Evolutionary conservation across 2,329 filamentous ascomycete genomes (phyloP).

Genomic region (Penicillium sp.): DNA sequence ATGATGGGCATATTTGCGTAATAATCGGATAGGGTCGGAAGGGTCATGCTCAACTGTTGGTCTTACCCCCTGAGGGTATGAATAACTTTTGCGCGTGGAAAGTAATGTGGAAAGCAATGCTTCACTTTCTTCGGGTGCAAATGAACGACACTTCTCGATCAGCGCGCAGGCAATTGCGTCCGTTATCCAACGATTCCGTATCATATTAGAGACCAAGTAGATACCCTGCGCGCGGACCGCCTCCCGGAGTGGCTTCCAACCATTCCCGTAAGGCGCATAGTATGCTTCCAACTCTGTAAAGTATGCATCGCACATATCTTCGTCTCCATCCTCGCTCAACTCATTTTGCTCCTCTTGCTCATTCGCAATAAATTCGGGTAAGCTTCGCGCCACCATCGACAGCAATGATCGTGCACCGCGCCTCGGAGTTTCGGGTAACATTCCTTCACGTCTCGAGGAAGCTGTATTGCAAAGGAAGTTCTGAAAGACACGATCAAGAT

Average conservation of each 20-base stretch:
- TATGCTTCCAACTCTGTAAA: slow-evolving; percentile 42
- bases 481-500: slow-evolving; percentile 35
- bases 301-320: slow-evolving; percentile 42
- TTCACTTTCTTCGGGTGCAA: slow-evolving; percentile 38
- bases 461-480: slow-evolving; percentile 38
- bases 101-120: slow-evolving; percentile 34
- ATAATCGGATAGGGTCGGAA: slow-evolving; percentile 30
- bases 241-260: slow-evolving; percentile 42
- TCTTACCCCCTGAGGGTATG: slow-evolving; percentile 30
- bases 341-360: slow-evolving; percentile 38
- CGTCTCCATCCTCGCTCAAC: slow-evolving; percentile 31
- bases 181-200: slow-evolving; percentile 37
- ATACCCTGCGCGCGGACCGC: slow-evolving; percentile 43
- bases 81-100: slow-evolving; percentile 26
- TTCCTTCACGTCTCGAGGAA: slow-evolving; percentile 7
- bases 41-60: slow-evolving; percentile 14
- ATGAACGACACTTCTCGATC: slow-evolving; percentile 31
- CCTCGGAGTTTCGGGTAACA: not conserved
- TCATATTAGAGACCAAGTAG: slow-evolving; percentile 36
- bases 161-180: slow-evolving; percentile 32
- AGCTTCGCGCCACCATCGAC: slow-evolving; percentile 34
- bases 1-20: slow-evolving; percentile 30
- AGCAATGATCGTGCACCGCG: slow-evolving; percentile 37
- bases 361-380: slow-evolving; percentile 39
- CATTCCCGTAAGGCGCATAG: slow-evolving; percentile 35